phyloP scores from a whole-genome alignment of 495 filamentous ascomycete genomes.

The Penicillium diatomitis region DNA sequence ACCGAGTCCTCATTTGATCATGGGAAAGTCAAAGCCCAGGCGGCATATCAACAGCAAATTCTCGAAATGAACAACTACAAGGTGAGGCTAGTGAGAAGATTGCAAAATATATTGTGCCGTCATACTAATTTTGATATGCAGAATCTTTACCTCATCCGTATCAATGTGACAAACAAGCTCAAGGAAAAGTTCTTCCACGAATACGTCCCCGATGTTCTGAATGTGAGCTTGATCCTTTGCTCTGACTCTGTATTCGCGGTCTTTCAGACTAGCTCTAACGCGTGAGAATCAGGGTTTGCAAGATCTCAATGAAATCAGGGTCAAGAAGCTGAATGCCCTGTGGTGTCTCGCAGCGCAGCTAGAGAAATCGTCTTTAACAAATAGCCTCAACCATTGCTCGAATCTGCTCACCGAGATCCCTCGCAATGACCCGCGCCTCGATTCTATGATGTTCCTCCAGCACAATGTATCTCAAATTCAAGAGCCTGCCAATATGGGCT shows the following conservation, averaged over 20 bases:
- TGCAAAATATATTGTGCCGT: neutral
- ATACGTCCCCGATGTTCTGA: constrained; percentile 87
- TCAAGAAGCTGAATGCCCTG: constrained; percentile 69
- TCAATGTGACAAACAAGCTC: constrained; percentile 92
- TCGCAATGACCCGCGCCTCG: constrained; percentile 77
- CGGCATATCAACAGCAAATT: constrained; percentile 80
- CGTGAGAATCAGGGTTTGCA: constrained; percentile 53
- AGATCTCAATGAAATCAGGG: constrained; percentile 83
- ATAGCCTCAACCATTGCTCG: constrained; percentile 59
- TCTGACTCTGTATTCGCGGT: neutral
- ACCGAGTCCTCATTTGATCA: constrained; percentile 82
- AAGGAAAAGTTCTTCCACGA: constrained; percentile 96
- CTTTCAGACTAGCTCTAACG: neutral
- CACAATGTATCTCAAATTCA: constrained; percentile 77
- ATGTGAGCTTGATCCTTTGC: constrained; percentile 43
- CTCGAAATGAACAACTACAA: constrained; percentile 95
- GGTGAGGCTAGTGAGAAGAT: constrained; percentile 24
- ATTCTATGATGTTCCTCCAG: constrained; percentile 93
- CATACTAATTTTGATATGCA: constrained; percentile 13
- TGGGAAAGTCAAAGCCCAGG: constrained; percentile 72
- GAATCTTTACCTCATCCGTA: constrained; percentile 91
- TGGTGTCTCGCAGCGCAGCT: constrained; percentile 74
- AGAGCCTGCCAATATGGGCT: constrained; percentile 73
- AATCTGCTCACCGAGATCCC: constrained; percentile 72
- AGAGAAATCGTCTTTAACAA: constrained; percentile 63